Conservation (phyloP, 371 early-diverging fungal genomes). For the Sporodiniella umbellata region DNA sequence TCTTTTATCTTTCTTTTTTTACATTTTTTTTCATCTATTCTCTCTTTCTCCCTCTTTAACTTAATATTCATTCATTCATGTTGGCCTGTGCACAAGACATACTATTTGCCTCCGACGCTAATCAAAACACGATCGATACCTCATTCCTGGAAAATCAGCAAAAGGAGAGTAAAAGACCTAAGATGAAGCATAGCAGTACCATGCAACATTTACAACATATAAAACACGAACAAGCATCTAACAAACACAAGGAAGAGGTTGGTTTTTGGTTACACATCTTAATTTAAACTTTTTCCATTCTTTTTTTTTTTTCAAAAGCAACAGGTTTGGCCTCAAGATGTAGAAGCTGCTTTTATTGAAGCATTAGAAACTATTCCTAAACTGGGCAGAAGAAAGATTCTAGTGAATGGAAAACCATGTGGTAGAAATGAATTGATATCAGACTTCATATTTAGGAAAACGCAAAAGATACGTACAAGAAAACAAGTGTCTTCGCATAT, state of each 20-base stretch:
- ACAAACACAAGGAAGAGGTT: conserved; percentile 37
- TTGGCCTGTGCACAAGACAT: conserved; percentile 30
- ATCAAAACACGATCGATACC: not conserved
- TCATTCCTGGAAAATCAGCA: not conserved
- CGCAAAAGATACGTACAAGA: conserved; percentile 59
- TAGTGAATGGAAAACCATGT: conserved; percentile 63
- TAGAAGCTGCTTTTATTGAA: conserved; percentile 68
- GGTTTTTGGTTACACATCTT: not conserved
- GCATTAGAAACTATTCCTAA: conserved; percentile 59
- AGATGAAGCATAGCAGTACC: conserved; percentile 6
- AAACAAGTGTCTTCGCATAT: conserved; percentile 81
- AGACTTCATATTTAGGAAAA: conserved; percentile 69
- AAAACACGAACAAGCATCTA: conserved; percentile 5
- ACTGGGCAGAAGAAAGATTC: conserved; percentile 56
- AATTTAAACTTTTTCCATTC: not conserved
- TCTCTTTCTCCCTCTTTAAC: not conserved
- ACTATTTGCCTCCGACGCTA: conserved; percentile 15
- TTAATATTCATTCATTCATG: conserved; percentile 8
- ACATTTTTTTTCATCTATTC: not conserved
- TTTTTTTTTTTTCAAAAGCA: conserved; percentile 9
- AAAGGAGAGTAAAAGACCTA: conserved; percentile 3
- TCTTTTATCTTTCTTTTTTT: conserved; percentile 1
- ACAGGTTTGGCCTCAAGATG: conserved; percentile 71
- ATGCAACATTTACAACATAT: conserved; percentile 1
- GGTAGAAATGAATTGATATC: conserved; percentile 79